Percentiles rank a stretch among this genome's conserved stretches.
These are phyloP conservation scores for Vigna radiata DNA, from an alignment of 306 rosid genomes.

Conservation along the genomic window DNA sequence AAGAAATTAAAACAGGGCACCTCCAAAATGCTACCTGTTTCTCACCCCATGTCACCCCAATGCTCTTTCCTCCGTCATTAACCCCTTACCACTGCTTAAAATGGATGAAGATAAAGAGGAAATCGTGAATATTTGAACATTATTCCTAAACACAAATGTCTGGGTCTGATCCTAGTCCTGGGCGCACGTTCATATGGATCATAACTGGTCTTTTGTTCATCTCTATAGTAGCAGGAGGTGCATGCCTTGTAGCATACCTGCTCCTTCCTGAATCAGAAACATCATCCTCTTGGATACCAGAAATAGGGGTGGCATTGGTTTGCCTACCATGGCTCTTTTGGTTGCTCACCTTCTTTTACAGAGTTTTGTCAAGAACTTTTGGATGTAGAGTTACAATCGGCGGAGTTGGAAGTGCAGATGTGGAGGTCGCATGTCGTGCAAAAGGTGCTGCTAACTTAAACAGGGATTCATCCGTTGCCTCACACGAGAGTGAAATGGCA, in stretches of 20 bases:
- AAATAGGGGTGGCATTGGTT: slow-evolving; percentile 63
- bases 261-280: slow-evolving; percentile 55
- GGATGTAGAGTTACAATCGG: slow-evolving; percentile 49
- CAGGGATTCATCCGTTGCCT: slow-evolving; percentile 44
- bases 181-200: slow-evolving; percentile 71
- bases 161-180: slow-evolving; percentile 51
- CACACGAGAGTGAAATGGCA: slow-evolving; percentile 78
- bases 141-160: slow-evolving; percentile 58
- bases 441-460: slow-evolving; percentile 3
- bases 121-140: slow-evolving; percentile 40
- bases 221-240: slow-evolving; percentile 64
- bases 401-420: slow-evolving; percentile 26
- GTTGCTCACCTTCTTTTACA: slow-evolving; percentile 68
- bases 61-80: slow-evolving; percentile 14
- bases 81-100: slow-evolving; percentile 7
- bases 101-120: slow-evolving; percentile 56
- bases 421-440: slow-evolving; percentile 28
- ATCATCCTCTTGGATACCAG: slow-evolving; percentile 59
- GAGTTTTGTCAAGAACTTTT: slow-evolving; percentile 59
- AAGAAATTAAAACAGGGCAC: not conserved
- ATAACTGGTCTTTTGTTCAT: slow-evolving; percentile 53
- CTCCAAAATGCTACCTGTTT: slow-evolving; percentile 38
- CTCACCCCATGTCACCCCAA: slow-evolving; percentile 22
- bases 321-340: slow-evolving; percentile 92
- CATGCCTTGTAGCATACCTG: slow-evolving; percentile 61